Conservation (phyloP, 345 rosid species). For the Euphorbia lathyris region DNA sequence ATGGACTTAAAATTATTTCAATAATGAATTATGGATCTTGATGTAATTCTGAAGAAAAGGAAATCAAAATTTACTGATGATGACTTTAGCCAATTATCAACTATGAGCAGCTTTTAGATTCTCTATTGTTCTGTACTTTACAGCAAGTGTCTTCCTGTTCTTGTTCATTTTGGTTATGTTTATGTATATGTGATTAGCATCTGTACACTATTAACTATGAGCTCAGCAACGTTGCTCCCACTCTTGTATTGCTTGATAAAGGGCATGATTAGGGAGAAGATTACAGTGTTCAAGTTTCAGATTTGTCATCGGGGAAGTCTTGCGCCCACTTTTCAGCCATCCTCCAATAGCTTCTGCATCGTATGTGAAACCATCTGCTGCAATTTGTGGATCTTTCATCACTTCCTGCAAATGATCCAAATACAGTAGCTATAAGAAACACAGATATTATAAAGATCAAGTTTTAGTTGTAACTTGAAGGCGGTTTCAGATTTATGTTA, state of each 20-base stretch:
- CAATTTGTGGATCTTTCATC: slow-evolving; percentile 83
- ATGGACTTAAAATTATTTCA: no score
- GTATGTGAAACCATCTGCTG: slow-evolving; percentile 89
- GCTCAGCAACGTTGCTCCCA: slow-evolving; percentile 63
- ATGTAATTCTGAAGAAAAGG: no score
- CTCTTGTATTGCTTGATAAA: slow-evolving; percentile 74
- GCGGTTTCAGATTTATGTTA: slow-evolving; percentile 17
- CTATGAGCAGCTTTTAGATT: no score
- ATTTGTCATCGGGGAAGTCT: slow-evolving; percentile 94
- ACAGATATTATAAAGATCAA: background rate
- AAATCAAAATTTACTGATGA: no score
- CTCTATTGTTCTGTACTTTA: background rate
- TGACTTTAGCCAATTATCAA: no score
- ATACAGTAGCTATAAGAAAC: background rate
- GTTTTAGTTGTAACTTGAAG: background rate
- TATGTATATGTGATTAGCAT: no score
- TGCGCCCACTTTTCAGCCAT: slow-evolving; percentile 77
- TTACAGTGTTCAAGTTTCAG: slow-evolving; percentile 61
- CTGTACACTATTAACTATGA: background rate
- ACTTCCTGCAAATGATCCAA: slow-evolving; percentile 48
- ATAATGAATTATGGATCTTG: no score
- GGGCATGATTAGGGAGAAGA: slow-evolving; percentile 79
- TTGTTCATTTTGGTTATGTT: background rate
- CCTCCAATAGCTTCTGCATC: slow-evolving; percentile 85
- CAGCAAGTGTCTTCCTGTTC: background rate